Evolutionary conservation across 1,284 basidiomycete species (phyloP), one percentile per base, ranked within the genome.

Genomic region (Cutaneotrichosporon mucoides): DNA sequence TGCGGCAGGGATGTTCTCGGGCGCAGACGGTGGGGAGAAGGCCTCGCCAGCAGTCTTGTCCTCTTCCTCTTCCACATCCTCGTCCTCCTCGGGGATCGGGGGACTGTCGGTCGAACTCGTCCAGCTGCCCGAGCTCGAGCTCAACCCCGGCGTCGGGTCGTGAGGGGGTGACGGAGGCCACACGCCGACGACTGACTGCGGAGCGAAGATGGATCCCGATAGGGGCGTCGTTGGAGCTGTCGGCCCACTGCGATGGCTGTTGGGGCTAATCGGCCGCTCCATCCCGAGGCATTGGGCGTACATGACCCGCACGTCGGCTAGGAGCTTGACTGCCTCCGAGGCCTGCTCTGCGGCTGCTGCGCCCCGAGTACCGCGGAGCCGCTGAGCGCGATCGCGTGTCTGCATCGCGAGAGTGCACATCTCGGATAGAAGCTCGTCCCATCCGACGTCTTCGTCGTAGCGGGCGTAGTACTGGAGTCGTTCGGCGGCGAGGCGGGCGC

Each of bases 381-480:
- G 72, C 47, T 66, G 67, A 5, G 72, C 73, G 8, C 73, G 62
- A 36, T 73, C 72, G 9, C 74, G 59, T 38, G 69, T 72, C 61
- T 73, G 73, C 13, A 65, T 68, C 4, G 70, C 72, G 8, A 77
- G 63, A 37, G 72, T 61, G 6, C 68, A 53, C 63, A 76, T 68
- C 57, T 78, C 76, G 3, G 59, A 51, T 46, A 78, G 65, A 46
- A 76, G 63, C 1, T 66, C 64, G 34, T 71, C 59, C 62, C 76
- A 75, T 48, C 75, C 76, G 53, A 72, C 73, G 44, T 75, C 73
- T 51, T 76, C 71, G 11, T 75, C 61, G 34, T 15, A 69, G 62
- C 65, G 50, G 55, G 76, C 24, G 24, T 24, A 24, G 24, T 24
- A 72, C 35, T 70, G 67, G 7, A 75, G 64, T 7, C 74, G 65